Evolutionary conservation across 345 rosid species (phyloP), one percentile per base, ranked within the genome.

Genomic region (Cardamine resedifolia): DNA sequence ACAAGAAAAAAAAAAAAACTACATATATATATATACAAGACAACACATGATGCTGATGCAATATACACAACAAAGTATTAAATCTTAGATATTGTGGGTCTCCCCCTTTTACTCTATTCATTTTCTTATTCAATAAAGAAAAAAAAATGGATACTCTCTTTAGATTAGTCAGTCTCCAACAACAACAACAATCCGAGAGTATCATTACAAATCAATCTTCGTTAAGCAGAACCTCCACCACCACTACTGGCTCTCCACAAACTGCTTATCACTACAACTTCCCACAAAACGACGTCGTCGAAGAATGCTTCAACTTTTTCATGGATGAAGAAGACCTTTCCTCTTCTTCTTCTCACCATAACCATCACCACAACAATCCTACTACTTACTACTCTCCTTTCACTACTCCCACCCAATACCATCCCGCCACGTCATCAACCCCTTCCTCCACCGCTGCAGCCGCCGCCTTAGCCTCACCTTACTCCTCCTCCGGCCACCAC

Each of bases 281-380:
- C 74, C 81, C 82, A 10, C 83, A 85, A 70, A 63, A 79, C 66
- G 83, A 81, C 59, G 83, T 79, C 71, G 83, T 73, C 55, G 92
- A 88, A 81, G 99, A 87, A 89, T 95, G 99, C 97, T 90, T 91
- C 88, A 95, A 88, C 84, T 82, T 85, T 86, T 91, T 87, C 93
- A 95, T 91, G 97, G 99, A 95, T 87, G 97, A 95, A 76, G 99
- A 95, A 79, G 99, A 91, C 93, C 93, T 90, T 77, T 91, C 96
- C 72, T 91, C 96, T 74, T 89, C 96, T 79, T 95, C 96, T 81
- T 91, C 97, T 71, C 86, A 73, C 52, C 88, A 80, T 14, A 68
- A 75, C 26, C 75, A 78, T 21, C 59, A 57, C 62, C 64, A 49
- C 6, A 71, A 52, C 72, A 73, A 64, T 19, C 77, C 66, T 58